Base-by-base conservation (phyloP, 176 grass and related monocot species). In the Ampelocalamus luodianensis region DNA sequence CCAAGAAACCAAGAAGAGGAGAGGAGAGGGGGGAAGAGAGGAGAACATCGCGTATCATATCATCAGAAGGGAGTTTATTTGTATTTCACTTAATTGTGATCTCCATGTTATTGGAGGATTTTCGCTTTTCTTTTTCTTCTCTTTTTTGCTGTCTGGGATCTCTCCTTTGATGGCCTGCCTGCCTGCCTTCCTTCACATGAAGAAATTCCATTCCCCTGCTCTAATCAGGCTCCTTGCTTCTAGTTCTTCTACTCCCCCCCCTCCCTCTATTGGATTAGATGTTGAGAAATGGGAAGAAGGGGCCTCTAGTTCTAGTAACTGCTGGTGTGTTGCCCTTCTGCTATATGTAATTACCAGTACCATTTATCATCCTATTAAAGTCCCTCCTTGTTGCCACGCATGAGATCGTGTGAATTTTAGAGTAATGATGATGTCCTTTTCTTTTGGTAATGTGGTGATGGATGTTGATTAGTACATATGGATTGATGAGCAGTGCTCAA, bases 21-120 rank as follows among this genome's bases (percentile, higher is more conserved):
- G 55, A 38, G 22, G 10, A 29, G 42, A 40, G n/a, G 10, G 23
- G n/a, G 58, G 10, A 15, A 70, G 49, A 4, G 39, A 18, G 17
- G 17, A 23, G 23, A 68, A 58, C 24, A 76, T 1, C 8, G 77
- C 0, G 11, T 36, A 44, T 72, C 65, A 61, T 71, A 39, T 87
- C 79, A 50, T 79, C 66, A 16, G 62, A 78, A 89, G 87, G 68
- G 87, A 79, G 68, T 44, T 71, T 80, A 74, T 80, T 83, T 79
- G 49, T 77, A 85, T 85, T 68, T 78, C 82, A 76, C 49, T 68
- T 74, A 38, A 38, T 79, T 68, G 82, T 80, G 82, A 85, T 84
- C 46, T 81, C 86, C 73, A 56, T 65, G 43, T 10, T 65, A 26
- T 27, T 48, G 67, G 85, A 70, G 42, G 36, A 46, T 65, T 84